A percentile compares a stretch with the other conserved stretches of the same genome.
Evolutionary conservation across 2,329 filamentous ascomycete species (phyloP).

Genomic region (Monilinia aucupariae): DNA sequence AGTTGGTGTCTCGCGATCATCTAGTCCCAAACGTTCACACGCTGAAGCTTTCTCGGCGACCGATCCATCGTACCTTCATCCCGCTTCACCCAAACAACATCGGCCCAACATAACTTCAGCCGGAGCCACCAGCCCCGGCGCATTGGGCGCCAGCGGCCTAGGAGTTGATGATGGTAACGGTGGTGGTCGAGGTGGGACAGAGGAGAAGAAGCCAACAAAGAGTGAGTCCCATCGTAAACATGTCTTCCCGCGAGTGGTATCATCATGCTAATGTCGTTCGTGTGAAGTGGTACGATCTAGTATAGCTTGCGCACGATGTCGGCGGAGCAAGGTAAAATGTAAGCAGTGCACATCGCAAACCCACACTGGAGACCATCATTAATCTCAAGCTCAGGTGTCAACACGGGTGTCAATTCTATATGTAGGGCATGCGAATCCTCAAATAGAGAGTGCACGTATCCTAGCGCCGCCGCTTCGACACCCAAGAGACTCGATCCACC

Average conservation of each 20-base stretch:
- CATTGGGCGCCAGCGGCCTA: slow-evolving; percentile 28
- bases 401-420: slow-evolving; percentile 63
- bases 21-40: slow-evolving; percentile 34
- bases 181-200: slow-evolving; percentile 35
- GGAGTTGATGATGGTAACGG: slow-evolving; percentile 30
- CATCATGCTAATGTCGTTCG: background rate
- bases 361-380: background rate
- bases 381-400: slow-evolving; percentile 38
- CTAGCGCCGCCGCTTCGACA: slow-evolving; percentile 40
- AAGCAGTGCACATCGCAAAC: slow-evolving; percentile 38
- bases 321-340: slow-evolving; percentile 82
- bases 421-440: slow-evolving; percentile 71
- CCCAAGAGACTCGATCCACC: slow-evolving; percentile 31
- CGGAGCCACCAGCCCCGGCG: slow-evolving; percentile 26
- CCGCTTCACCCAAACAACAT: slow-evolving; percentile 30
- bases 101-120: slow-evolving; percentile 27
- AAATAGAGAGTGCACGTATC: slow-evolving; percentile 68
- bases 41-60: slow-evolving; percentile 32
- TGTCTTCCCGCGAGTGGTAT: background rate
- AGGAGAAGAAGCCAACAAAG: slow-evolving; percentile 40
- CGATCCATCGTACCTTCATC: slow-evolving; percentile 31
- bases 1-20: slow-evolving; percentile 26
- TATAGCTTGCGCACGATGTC: slow-evolving; percentile 71
- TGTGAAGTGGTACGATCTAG: slow-evolving; percentile 63
- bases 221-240: slow-evolving; percentile 8